Evolutionary conservation across 208 protist species (phyloP).

Genomic region (Trypanosoma lewisi): DNA sequence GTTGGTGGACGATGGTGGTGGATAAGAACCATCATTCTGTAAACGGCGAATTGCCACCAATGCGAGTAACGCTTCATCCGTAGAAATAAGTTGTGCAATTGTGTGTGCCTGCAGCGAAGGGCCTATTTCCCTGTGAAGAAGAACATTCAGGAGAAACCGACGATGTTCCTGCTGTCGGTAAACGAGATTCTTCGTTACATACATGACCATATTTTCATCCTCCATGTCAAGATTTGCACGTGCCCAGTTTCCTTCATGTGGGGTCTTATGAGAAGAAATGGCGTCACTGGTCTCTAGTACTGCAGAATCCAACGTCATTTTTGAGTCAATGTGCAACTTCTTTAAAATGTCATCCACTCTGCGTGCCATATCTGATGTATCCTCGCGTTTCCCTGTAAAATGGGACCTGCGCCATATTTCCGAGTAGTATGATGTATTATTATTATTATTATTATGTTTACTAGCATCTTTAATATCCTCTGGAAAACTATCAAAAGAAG

Average conservation of each 20-base stretch:
- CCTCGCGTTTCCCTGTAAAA: conserved; percentile 23
- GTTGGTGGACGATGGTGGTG: conserved; percentile 5
- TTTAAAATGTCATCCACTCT: conserved; percentile 28
- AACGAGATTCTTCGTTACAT: conserved; percentile 63
- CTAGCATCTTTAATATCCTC: too few relatives aligned
- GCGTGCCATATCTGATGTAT: neutral
- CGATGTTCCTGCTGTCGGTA: conserved; percentile 69
- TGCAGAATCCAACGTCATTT: conserved; percentile 59
- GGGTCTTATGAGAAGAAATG: conserved; percentile 23
- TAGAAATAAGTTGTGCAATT: conserved; percentile 61
- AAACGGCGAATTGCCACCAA: conserved; percentile 62
- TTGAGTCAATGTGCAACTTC: conserved; percentile 39
- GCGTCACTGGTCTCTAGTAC: conserved; percentile 49
- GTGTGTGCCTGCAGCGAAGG: conserved; percentile 37
- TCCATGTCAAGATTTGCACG: conserved; percentile 63
- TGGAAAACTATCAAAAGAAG: neutral
- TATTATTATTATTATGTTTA: too few relatives aligned
- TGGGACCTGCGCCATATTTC: conserved; percentile 18
- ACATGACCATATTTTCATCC: conserved; percentile 70
- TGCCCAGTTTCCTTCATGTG: conserved; percentile 67
- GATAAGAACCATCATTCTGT: conserved; percentile 65
- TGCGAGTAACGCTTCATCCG: conserved; percentile 65
- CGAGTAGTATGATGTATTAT: neutral
- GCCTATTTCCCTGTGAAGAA: conserved; percentile 40
- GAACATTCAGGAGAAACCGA: conserved; percentile 57